Percentiles rank a stretch among this genome's conserved stretches.
phyloP scores from a whole-genome alignment of 345 rosid genomes.

The Firmiana major region DNA sequence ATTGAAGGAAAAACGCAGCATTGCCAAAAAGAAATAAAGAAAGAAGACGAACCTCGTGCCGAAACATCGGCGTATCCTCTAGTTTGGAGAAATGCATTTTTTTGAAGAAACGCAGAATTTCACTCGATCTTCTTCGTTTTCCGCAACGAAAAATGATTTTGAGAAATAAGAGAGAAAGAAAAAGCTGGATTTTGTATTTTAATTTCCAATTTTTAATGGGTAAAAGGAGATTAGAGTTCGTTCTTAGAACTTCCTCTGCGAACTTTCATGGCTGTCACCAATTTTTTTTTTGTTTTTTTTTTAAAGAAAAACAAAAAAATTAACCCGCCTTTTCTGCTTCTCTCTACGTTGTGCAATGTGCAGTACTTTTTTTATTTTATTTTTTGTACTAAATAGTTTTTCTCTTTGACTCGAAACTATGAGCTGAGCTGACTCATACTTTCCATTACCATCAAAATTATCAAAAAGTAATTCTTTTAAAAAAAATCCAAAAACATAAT shows the following conservation, averaged over 20 bases:
- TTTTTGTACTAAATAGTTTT: too few species aligned
- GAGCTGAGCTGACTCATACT: too few species aligned
- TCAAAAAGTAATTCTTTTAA: too few species aligned
- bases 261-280: constrained; percentile 52
- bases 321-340: constrained; percentile 13
- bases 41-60: constrained; percentile 58
- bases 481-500: too few species aligned
- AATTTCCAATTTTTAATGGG: constrained; percentile 17
- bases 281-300: background rate
- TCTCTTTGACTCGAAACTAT: too few species aligned
- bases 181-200: background rate
- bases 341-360: background rate
- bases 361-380: too few species aligned
- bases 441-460: too few species aligned
- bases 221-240: background rate
- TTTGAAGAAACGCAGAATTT: constrained; percentile 5
- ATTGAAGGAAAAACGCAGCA: background rate
- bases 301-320: background rate
- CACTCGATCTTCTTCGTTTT: constrained; percentile 11
- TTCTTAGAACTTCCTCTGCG: constrained; percentile 27
- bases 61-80: constrained; percentile 86
- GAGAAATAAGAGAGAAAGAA: constrained; percentile 3
- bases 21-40: background rate
- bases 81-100: constrained; percentile 69
- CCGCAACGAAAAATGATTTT: background rate